Evolutionary conservation across 805 yeast species (phyloP), one percentile per base, ranked within the genome.

Genomic region (Millerozyma acaciae): DNA sequence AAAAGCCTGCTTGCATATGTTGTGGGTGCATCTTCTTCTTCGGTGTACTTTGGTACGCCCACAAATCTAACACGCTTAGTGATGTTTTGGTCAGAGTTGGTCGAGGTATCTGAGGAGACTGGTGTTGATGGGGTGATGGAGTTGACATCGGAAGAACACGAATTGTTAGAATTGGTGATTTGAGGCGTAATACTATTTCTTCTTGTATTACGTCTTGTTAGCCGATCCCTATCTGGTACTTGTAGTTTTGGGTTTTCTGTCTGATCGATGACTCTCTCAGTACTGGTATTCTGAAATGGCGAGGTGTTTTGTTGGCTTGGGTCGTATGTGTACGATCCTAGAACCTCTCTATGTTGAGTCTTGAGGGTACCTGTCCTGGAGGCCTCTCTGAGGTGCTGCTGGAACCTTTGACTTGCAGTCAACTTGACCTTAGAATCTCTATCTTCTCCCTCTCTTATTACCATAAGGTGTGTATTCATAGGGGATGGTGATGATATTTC

Each of bases 11-110:
- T 53, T 3, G 68, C 48, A 33, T 62, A 63, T 26, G 50, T 53
- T 7, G 76, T 60, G 1, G 80, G 80, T 1, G 74, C 75, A 51
- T 75, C 81, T 47, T 75, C 81, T 5, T 66, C 74, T 21, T 67
- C 75, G 2, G 66, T 47, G 35, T 72, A 75, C 32, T 64, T 71
- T 1, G 73, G 64, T 4, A 75, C 79, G 0, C 79, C 80, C 4
- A 56, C 55, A 40, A 75, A 75, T 20, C 80, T 48, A 8, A 75
- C 80, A 40, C 59, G 71, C 40, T 72, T 74, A 8, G 14, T 16
- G 4, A 30, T 31, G 9, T 23, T 34, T 15, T 23, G 28, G 8
- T 18, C 19, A 14, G 28, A 16, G 9, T 36, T 24, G 5, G 34
- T n/a, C 6, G 30, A 24, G 8, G 39, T 20, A 13, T 34, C 21